These are phyloP conservation scores for Kickxella alabastrina DNA, from an alignment of 192 early-diverging fungal genomes.

Conservation along the genomic window DNA sequence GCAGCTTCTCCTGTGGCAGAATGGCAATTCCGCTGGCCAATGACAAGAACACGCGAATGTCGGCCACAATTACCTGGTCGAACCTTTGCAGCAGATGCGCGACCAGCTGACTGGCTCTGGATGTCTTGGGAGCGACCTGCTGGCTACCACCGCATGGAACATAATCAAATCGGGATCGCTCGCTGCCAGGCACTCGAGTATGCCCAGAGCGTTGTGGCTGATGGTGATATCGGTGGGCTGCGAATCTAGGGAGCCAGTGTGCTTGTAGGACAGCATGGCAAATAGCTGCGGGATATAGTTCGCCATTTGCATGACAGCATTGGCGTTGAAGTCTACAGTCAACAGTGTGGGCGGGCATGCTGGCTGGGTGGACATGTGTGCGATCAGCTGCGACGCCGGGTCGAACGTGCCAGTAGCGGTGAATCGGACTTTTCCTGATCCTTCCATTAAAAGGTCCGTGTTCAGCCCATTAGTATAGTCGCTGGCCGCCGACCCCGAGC, in stretches of 20 bases:
- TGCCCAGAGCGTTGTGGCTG: slow-evolving; percentile 6
- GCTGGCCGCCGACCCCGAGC: background rate
- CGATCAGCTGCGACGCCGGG: slow-evolving; percentile 21
- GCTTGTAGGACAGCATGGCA: slow-evolving; percentile 23
- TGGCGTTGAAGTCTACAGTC: slow-evolving; percentile 3
- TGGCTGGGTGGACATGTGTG: slow-evolving; percentile 14
- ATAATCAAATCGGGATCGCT: slow-evolving; percentile 22
- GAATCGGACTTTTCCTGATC: slow-evolving; percentile 13
- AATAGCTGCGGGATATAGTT: slow-evolving; percentile 35
- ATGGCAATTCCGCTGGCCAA: slow-evolving; percentile 9
- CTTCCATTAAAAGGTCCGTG: slow-evolving; percentile 16
- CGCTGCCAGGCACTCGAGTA: slow-evolving; percentile 11
- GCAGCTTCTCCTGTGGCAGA: slow-evolving; percentile 28
- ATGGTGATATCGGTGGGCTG: background rate
- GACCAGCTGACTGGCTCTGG: background rate
- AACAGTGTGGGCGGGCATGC: slow-evolving; percentile 5
- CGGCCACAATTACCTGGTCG: slow-evolving; percentile 9
- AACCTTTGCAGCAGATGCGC: slow-evolving; percentile 11
- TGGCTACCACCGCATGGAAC: slow-evolving; percentile 30
- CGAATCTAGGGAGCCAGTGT: background rate
- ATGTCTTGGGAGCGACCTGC: slow-evolving; percentile 16
- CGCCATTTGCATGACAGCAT: slow-evolving; percentile 23
- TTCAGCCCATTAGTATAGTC: slow-evolving; percentile 10
- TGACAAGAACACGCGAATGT: slow-evolving; percentile 13
- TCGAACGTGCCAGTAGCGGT: slow-evolving; percentile 28